Evolutionary conservation across 495 filamentous ascomycete species (phyloP), one percentile per base, ranked within the genome.

Genomic region (Neurospora sp.): DNA sequence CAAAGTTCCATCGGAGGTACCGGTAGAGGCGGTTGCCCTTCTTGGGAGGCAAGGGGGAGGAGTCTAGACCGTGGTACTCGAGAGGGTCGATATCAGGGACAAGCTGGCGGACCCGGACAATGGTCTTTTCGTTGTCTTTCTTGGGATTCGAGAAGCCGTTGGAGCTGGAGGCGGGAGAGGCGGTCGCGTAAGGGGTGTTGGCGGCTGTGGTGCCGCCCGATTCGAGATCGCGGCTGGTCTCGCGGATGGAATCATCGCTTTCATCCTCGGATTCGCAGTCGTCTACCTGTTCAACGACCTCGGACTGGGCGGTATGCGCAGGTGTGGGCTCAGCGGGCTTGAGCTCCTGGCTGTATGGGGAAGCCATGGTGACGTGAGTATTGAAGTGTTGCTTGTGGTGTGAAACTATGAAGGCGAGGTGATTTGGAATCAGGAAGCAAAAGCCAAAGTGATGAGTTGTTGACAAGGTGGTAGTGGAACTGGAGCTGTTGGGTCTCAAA

Each of bases 1-100:
- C 76, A 71, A 81, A 81, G 74, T 79, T 80, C 77, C 78, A 80
- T 31, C 80, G 72, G 10, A 80, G 72, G 74, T 78, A 78, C 1
- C 80, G 77, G 71, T 80, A 81, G 18, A 76, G n/a, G 1, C 77
- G 73, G 22, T 74, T 72, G 1, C 80, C 78, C 22, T 75, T 75
- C 65, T 81, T 81, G 4, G 74, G 76, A 0, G 80, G 80, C 10
- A 81, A 31, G 1, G 80, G 78, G 0, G 72, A 70, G 8, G 16
- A 31, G 27, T 72, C 61, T 41, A 76, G 73, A 27, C 75, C 73
- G 38, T 78, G 73, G 35, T 37, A 70, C 14, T 35, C 48, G 7
- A 78, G 69, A 10, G 69, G 71, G 68, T 77, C 73, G 10, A 35
- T 31, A 2, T 69, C 71, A 6, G 71, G 71, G 12, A 74, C 20